A percentile compares a stretch with the other conserved stretches of the same genome.
Conservation (phyloP, 768 basidiomycete genomes). For the Auriculariales sp. region DNA sequence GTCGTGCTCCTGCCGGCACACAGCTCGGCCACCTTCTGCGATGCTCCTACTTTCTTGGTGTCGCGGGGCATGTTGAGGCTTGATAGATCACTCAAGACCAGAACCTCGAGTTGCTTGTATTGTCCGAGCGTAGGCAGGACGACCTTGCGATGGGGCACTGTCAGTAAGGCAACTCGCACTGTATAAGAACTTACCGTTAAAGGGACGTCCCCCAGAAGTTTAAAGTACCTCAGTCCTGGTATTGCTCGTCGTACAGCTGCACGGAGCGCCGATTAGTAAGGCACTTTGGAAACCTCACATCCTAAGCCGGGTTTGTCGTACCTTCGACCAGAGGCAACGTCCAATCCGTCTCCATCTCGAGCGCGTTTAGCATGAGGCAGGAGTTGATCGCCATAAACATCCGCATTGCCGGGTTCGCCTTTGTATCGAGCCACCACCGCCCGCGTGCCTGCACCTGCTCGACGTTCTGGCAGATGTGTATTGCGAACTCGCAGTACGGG, state of each 20-base stretch:
- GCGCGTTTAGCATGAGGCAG: not conserved
- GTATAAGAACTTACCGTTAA: not conserved
- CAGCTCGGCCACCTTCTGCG: no score
- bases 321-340: slow-evolving; percentile 1
- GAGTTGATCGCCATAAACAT: not conserved
- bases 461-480: not conserved
- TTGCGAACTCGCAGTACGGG: not conserved
- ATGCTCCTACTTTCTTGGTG: no score
- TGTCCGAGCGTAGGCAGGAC: not conserved
- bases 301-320: not conserved
- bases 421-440: not conserved
- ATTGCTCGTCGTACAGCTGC: not conserved
- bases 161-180: not conserved
- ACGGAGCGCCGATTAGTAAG: not conserved
- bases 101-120: no score
- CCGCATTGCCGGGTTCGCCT: not conserved
- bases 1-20: no score
- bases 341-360: not conserved
- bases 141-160: not conserved
- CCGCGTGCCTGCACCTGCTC: not conserved
- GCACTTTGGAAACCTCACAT: not conserved
- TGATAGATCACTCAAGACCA: no score
- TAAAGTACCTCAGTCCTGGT: not conserved
- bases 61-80: no score
- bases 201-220: not conserved